Conservation (phyloP, 2,329 filamentous ascomycete genomes). For the Neofusicoccum sp. region DNA sequence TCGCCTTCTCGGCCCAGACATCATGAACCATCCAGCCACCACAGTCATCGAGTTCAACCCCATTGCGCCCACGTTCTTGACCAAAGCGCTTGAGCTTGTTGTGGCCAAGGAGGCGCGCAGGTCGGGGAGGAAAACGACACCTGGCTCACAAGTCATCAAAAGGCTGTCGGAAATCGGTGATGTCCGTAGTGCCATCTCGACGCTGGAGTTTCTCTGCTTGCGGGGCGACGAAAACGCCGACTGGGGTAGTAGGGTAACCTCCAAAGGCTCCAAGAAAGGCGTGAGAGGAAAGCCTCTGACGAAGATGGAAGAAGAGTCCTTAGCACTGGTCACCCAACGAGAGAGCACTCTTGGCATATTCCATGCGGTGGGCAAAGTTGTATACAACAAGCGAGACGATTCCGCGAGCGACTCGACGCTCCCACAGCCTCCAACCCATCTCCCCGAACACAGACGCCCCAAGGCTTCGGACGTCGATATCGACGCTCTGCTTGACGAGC, state of each 20-base stretch:
- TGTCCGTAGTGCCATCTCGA: constrained; percentile 87
- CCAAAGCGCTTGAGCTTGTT: constrained; percentile 79
- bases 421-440: constrained; percentile 50
- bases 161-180: constrained; percentile 85
- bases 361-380: constrained; percentile 91
- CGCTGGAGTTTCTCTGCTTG: constrained; percentile 88
- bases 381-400: constrained; percentile 85
- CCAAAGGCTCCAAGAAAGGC: constrained; percentile 64
- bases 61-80: constrained; percentile 81
- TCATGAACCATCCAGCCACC: constrained; percentile 78
- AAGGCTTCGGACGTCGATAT: constrained; percentile 49
- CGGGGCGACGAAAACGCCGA: constrained; percentile 77
- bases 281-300: constrained; percentile 66
- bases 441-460: constrained; percentile 47
- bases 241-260: constrained; percentile 77
- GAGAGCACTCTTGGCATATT: constrained; percentile 93
- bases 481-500: constrained; percentile 85
- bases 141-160: constrained; percentile 77
- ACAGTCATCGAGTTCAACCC: constrained; percentile 89
- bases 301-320: constrained; percentile 73
- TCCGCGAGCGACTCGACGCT: constrained; percentile 25
- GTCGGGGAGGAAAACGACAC: constrained; percentile 73
- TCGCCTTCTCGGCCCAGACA: constrained; percentile 82
- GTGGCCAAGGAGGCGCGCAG: constrained; percentile 82
- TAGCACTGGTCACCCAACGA: constrained; percentile 80